A percentile compares a stretch with the other conserved stretches of the same genome.
Conservation (phyloP, 2,329 filamentous ascomycete species). For the Arthrobotrys iridis region DNA sequence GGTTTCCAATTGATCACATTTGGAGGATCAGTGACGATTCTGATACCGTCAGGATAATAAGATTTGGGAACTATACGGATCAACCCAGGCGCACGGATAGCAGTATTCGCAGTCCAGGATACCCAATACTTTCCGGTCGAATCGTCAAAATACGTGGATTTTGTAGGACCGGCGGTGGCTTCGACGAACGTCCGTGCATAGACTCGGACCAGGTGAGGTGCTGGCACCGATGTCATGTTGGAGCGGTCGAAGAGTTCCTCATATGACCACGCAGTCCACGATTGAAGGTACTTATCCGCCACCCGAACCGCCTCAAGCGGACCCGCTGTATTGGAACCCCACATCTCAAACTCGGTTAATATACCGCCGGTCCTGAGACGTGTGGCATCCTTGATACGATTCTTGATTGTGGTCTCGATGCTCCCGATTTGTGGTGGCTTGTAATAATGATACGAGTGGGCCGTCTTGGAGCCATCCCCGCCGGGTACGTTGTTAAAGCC, state of each 20-base stretch:
- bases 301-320: constrained; percentile 35
- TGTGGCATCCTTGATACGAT: constrained; percentile 45
- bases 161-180: constrained; percentile 43
- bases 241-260: constrained; percentile 42
- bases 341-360: constrained; percentile 44
- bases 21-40: constrained; percentile 42
- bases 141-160: constrained; percentile 47
- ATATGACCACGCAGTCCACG: constrained; percentile 51
- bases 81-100: constrained; percentile 32
- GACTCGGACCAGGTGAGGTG: constrained; percentile 21
- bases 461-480: constrained; percentile 50
- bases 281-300: constrained; percentile 47
- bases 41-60: constrained; percentile 50
- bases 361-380: constrained; percentile 40
- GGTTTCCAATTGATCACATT: constrained; percentile 31
- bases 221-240: neutral
- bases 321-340: constrained; percentile 10
- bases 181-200: constrained; percentile 50
- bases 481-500: constrained; percentile 53
- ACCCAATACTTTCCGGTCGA: constrained; percentile 51
- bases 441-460: constrained; percentile 53
- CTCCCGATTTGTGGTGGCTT: constrained; percentile 45
- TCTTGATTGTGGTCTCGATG: constrained; percentile 50
- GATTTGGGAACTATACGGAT: constrained; percentile 46
- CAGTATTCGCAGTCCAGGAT: constrained; percentile 45